Evolutionary conservation across 768 basidiomycete species (phyloP).

Genomic region (Phaffia australis): DNA sequence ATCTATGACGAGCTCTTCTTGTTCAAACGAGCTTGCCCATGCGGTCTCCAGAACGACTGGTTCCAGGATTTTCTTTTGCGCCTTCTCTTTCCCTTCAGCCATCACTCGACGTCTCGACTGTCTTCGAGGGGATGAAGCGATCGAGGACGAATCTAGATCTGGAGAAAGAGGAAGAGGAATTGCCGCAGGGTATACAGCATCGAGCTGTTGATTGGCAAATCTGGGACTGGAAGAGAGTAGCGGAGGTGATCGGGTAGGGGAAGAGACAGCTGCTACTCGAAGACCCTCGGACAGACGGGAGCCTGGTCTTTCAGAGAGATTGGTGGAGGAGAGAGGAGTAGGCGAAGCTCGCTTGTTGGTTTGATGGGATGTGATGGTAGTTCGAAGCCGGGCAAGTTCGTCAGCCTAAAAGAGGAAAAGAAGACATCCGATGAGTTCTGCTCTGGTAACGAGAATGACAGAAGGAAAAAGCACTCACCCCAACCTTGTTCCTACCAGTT

Average conservation of each 20-base stretch:
- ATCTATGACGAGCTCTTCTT: slow-evolving; percentile 9
- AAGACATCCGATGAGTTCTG: background rate
- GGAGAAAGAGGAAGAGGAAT: slow-evolving; percentile 4
- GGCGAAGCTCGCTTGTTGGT: background rate
- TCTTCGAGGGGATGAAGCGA: background rate
- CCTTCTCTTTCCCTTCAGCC: too few relatives aligned
- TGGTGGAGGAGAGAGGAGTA: background rate
- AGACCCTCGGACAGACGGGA: too few relatives aligned
- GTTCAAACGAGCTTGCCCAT: background rate
- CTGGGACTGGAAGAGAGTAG: background rate
- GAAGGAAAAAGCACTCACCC: too few relatives aligned
- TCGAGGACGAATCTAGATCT: background rate
- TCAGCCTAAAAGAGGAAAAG: background rate
- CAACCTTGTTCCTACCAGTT: too few relatives aligned
- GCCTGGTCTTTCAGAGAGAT: background rate
- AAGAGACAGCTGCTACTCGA: too few relatives aligned
- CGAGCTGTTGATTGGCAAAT: background rate
- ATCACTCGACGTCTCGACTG: too few relatives aligned
- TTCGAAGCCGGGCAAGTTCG: background rate
- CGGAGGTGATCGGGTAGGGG: background rate
- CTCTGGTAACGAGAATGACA: too few relatives aligned
- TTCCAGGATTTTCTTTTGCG: background rate
- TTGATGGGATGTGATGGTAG: background rate
- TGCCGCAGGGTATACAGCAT: background rate
- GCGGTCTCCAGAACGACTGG: background rate